Evolutionary conservation across 1,284 basidiomycete species (phyloP).

Genomic region (Apiotrichum domesticum): DNA sequence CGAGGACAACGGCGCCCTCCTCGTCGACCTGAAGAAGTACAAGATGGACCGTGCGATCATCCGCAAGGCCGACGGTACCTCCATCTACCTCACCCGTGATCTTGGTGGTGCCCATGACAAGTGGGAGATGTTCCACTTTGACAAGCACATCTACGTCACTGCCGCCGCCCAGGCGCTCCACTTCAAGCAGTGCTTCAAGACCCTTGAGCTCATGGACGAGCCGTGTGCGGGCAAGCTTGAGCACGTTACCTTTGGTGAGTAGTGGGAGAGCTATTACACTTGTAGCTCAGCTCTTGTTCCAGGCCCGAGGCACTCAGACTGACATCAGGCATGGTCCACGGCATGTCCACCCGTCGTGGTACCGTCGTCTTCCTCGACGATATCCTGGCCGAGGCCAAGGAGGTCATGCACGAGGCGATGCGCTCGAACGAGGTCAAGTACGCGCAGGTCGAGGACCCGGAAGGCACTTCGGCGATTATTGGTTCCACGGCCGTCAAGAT

Average conservation of each 20-base stretch:
- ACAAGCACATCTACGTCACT: slow-evolving; percentile 98
- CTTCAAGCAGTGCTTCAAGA: slow-evolving; percentile 89
- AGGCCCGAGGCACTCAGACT: too few species aligned
- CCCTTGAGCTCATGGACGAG: slow-evolving; percentile 83
- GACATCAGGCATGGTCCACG: slow-evolving; percentile 59
- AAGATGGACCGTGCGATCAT: slow-evolving; percentile 89
- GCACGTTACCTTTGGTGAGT: slow-evolving; percentile 81
- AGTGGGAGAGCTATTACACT: too few species aligned
- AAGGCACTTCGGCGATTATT: slow-evolving; percentile 72
- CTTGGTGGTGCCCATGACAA: slow-evolving; percentile 91
- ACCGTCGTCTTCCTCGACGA: slow-evolving; percentile 95
- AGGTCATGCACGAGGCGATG: slow-evolving; percentile 97
- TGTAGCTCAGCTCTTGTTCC: neutral
- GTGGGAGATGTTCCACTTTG: slow-evolving; percentile 85
- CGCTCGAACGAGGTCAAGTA: slow-evolving; percentile 91
- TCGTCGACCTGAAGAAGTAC: slow-evolving; percentile 78
- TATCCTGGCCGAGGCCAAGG: slow-evolving; percentile 84
- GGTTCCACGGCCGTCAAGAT: slow-evolving; percentile 97
- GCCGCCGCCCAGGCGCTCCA: slow-evolving; percentile 94
- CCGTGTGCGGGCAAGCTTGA: slow-evolving; percentile 74
- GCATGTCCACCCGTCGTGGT: slow-evolving; percentile 97
- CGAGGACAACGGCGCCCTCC: slow-evolving; percentile 62
- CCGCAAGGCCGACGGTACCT: slow-evolving; percentile 89
- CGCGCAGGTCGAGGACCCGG: slow-evolving; percentile 79
- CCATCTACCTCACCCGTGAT: slow-evolving; percentile 97